Base-by-base conservation (phyloP, 129 eudicot genomes). In the Calendula officinalis region DNA sequence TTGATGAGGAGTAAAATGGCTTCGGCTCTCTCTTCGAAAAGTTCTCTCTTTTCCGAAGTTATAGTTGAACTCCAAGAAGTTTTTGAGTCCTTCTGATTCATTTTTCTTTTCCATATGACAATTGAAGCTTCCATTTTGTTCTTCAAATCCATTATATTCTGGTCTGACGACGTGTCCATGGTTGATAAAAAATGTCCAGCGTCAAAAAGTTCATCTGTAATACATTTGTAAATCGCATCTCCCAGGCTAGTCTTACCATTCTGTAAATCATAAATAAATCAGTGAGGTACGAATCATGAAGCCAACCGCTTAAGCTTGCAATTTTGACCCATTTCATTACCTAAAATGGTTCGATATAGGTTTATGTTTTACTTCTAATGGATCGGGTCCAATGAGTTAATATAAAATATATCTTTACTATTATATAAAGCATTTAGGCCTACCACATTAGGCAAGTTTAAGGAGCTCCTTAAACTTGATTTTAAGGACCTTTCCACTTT, bases 61-160 rank as follows among this genome's bases (percentile, higher is more conserved):
- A 86, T 48, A 7, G 69, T 80, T 54, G 82, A 82, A 54, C 89
- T 81, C 97, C 95, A 90, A 5, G 81, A 56, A 57, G 91, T 74
- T 11, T 90, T 90, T 0, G 45, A 27, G 30, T 90, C 97, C 63
- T 90, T 90, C 6, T 71, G 76, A 39, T 75, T 16, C 91, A 90
- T 83, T 71, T 86, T 90, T 72, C 97, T 74, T 63, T 86, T 83
- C 97, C 97, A 90, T 34, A 89, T 86, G 59, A 86, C 80, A 2
- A 85, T 81, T 7, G 97, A 89, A 62, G 95, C 97, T 74, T 90
- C 97, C 22, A 86, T 77, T 71, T 83, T 90, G 80, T 90, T 83
- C 82, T 90, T 90, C 32, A 90, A 79, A 45, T 90, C 91, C 44
- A 86, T 79, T 15, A 86, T 79, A 66, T 71, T 76, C 72, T 90